Evolutionary conservation across 768 basidiomycete genomes (phyloP).

Genomic region (Leccinum imitatum): DNA sequence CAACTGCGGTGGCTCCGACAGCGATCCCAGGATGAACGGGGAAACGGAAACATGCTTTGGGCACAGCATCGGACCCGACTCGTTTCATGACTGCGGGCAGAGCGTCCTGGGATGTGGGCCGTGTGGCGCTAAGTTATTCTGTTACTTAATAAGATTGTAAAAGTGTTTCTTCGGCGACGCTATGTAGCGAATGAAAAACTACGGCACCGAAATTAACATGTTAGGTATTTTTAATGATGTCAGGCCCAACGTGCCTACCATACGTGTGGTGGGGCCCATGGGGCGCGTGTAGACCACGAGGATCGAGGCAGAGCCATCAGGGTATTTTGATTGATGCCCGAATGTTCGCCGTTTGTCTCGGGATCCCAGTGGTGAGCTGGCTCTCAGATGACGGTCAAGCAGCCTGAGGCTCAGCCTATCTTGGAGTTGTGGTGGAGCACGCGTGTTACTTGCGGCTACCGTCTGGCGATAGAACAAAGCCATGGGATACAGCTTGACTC

Average conservation of each 20-base stretch:
- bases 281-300: constrained; percentile 19
- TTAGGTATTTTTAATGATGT: neutral
- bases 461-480: neutral
- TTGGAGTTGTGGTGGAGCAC: neutral
- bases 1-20: constrained; percentile 8
- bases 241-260: constrained; percentile 11
- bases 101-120: neutral
- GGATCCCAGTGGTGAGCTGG: neutral
- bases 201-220: constrained; percentile 18
- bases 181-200: constrained; percentile 8
- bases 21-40: constrained; percentile 6
- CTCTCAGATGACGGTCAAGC: neutral
- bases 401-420: neutral
- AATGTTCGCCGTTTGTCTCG: constrained; percentile 1
- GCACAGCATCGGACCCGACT: constrained; percentile 16
- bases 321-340: neutral
- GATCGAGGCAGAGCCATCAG: neutral
- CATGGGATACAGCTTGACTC: neutral
- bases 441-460: neutral
- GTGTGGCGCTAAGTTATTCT: neutral
- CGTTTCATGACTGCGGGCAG: constrained; percentile 9
- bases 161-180: neutral
- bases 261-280: constrained; percentile 7
- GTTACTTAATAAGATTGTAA: neutral
- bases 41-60: constrained; percentile 7